A percentile compares a stretch with the other conserved stretches of the same genome.
Conservation (phyloP, 192 early-diverging fungal genomes). For the Gonapodya sp. region DNA sequence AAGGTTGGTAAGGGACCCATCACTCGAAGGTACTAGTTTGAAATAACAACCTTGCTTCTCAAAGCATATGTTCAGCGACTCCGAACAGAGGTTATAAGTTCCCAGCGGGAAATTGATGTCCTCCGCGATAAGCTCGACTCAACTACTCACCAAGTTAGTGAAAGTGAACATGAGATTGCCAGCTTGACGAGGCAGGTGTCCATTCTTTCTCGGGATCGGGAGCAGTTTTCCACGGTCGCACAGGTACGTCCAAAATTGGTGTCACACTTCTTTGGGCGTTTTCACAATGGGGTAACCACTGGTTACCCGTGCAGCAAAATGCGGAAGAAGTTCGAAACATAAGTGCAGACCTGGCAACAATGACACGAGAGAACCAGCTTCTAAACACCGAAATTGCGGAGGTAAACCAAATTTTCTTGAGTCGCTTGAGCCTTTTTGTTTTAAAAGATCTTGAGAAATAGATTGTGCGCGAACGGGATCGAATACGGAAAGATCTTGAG, state of each 20-base stretch:
- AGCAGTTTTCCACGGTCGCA: neutral
- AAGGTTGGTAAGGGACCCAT: too few relatives aligned
- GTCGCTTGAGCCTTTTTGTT: slow-evolving; percentile 6
- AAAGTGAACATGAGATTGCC: neutral
- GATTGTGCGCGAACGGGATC: slow-evolving; percentile 22
- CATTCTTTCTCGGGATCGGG: neutral
- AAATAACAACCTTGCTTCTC: too few relatives aligned
- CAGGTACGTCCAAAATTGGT: neutral
- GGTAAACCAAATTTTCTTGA: slow-evolving; percentile 16
- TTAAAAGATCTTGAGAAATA: neutral
- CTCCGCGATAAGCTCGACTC: neutral
- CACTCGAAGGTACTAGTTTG: too few relatives aligned
- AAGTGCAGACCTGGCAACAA: slow-evolving; percentile 28
- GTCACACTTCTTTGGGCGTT: neutral
- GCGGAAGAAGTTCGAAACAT: slow-evolving; percentile 19
- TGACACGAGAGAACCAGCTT: slow-evolving; percentile 36
- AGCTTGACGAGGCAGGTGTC: neutral
- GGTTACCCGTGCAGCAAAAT: neutral
- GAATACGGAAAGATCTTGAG: slow-evolving; percentile 22
- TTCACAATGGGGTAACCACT: neutral
- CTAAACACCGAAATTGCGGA: slow-evolving; percentile 25
- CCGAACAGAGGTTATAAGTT: neutral
- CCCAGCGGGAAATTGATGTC: neutral
- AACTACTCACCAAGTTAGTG: neutral
- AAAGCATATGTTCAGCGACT: neutral